These are phyloP conservation scores for Benincasa hispida DNA, from an alignment of 306 rosid genomes.

Conservation along the genomic window DNA sequence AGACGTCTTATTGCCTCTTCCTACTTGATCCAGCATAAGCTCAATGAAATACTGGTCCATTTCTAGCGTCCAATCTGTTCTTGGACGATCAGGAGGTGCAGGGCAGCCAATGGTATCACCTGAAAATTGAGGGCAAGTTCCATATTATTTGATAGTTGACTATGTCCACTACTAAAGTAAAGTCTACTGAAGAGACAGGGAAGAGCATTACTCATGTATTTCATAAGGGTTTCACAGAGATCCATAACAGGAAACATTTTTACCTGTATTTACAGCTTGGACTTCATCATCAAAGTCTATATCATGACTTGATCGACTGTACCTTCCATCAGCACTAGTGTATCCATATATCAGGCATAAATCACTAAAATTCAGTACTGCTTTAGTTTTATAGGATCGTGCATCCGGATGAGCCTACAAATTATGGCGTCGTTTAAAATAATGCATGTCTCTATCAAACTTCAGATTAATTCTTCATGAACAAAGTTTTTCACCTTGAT, in stretches of 20 bases:
- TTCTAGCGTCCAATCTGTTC: slow-evolving; percentile 47
- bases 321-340: slow-evolving; percentile 68
- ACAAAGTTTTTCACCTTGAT: slow-evolving; percentile 23
- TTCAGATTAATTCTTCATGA: background rate
- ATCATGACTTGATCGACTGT: slow-evolving; percentile 79
- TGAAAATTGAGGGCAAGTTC: slow-evolving; percentile 14
- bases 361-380: slow-evolving; percentile 48
- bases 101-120: slow-evolving; percentile 34
- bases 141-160: background rate
- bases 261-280: slow-evolving; percentile 33
- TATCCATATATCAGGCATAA: slow-evolving; percentile 51
- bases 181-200: background rate
- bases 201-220: background rate
- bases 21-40: slow-evolving; percentile 59
- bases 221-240: background rate
- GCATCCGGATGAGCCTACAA: slow-evolving; percentile 57
- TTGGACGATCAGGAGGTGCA: slow-evolving; percentile 33
- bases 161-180: background rate
- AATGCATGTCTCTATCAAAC: background rate
- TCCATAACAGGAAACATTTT: slow-evolving; percentile 2
- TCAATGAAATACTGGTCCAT: slow-evolving; percentile 64
- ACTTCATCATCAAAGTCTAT: slow-evolving; percentile 37
- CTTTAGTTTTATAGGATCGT: slow-evolving; percentile 38
- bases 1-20: slow-evolving; percentile 38
- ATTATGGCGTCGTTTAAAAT: background rate